Percentiles rank a stretch among this genome's conserved stretches.
phyloP scores from a whole-genome alignment of 1,284 basidiomycete genomes.

The Ustilago xerochloae region DNA sequence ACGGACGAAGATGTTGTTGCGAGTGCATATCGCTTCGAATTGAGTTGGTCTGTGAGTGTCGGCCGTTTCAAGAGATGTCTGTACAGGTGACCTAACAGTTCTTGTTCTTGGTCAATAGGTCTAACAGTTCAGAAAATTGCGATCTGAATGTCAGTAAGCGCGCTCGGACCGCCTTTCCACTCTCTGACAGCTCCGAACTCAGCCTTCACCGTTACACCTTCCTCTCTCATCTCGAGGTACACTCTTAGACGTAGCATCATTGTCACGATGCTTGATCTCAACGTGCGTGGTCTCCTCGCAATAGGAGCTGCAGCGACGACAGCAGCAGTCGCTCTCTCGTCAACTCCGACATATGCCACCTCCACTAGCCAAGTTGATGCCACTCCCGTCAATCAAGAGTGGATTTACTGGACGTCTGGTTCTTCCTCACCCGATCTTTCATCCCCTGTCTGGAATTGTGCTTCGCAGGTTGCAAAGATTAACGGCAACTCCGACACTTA shows the following conservation, averaged over 20 bases:
- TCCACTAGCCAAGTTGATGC: background rate
- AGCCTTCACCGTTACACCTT: background rate
- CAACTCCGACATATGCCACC: background rate
- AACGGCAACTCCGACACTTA: background rate
- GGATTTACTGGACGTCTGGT: constrained; percentile 16
- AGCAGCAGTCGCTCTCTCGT: background rate
- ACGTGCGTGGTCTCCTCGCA: background rate
- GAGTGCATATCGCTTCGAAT: too few species aligned
- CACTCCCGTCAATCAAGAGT: background rate
- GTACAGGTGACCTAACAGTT: background rate
- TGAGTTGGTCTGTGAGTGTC: too few species aligned
- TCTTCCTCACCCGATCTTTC: background rate
- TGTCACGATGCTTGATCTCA: background rate
- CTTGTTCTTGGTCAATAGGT: too few species aligned
- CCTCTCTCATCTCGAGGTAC: background rate
- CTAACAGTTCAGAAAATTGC: background rate
- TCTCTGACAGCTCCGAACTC: background rate
- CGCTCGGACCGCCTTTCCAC: background rate
- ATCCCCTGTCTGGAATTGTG: background rate
- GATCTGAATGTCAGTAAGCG: background rate
- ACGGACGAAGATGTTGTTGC: too few species aligned
- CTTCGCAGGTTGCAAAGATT: constrained; percentile 5
- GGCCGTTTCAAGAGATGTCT: background rate
- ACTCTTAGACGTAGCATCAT: background rate
- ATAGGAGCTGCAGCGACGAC: too few species aligned